Evolutionary conservation across 2,329 filamentous ascomycete species (phyloP).

Genomic region (Clonostachys sp.): DNA sequence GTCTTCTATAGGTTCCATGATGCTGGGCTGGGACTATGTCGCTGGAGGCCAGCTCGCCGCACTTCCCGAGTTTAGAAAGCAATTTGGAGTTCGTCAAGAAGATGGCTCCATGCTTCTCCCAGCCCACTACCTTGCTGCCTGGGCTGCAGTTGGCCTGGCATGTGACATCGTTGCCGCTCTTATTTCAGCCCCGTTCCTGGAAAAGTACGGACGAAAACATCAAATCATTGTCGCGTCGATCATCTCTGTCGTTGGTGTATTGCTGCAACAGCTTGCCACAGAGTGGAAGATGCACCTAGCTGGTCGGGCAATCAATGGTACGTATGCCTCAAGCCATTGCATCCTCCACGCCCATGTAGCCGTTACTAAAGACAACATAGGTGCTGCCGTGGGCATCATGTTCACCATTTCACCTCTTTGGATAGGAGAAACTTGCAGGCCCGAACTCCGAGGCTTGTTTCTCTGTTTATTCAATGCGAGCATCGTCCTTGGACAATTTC

Average conservation of each 20-base stretch:
- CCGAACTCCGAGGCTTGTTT: conserved; percentile 27
- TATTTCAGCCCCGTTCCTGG: conserved; percentile 19
- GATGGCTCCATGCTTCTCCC: conserved; percentile 19
- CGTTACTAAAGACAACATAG: too few species aligned
- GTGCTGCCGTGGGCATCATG: conserved; percentile 24
- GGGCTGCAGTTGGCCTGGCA: conserved; percentile 19
- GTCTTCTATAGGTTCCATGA: conserved; percentile 19
- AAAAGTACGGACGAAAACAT: conserved; percentile 22
- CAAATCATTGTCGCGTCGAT: conserved; percentile 14
- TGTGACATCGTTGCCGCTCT: conserved; percentile 15
- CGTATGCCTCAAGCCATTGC: too few species aligned
- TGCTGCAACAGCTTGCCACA: conserved; percentile 17
- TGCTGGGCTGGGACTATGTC: conserved; percentile 22
- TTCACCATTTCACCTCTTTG: conserved; percentile 27
- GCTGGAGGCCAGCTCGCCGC: conserved; percentile 20
- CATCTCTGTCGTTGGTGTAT: conserved; percentile 17
- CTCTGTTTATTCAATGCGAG: conserved; percentile 29
- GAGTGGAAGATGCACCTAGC: conserved; percentile 19
- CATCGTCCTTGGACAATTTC: conserved; percentile 28
- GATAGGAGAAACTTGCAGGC: conserved; percentile 27
- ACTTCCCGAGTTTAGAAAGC: conserved; percentile 15
- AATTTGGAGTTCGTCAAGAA: conserved; percentile 15
- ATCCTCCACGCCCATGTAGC: too few species aligned
- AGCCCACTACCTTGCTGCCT: conserved; percentile 18
- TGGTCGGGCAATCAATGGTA: conserved; percentile 16